Evolutionary conservation across 192 early-diverging fungal species (phyloP), one percentile per base, ranked within the genome.

Genomic region (Dissophora ornata): DNA sequence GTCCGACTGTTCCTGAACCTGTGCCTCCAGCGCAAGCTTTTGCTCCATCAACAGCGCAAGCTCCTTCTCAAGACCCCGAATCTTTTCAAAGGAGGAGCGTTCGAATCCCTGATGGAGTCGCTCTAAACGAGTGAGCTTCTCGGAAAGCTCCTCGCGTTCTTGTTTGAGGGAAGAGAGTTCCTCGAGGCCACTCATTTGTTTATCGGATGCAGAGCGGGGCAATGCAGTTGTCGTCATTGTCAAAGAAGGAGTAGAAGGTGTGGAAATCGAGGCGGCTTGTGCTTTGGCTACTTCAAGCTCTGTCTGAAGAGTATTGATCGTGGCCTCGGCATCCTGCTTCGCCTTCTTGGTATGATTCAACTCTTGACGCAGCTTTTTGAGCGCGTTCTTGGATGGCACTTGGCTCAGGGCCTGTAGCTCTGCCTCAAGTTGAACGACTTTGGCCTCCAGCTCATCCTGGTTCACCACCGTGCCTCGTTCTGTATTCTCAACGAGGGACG

Each of bases 1-100:
- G 25, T 66, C 71, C 3, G 71, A 75, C 16, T 75, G 62, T 30
- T 75, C 71, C 36, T 75, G 71, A 10, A 75, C 71, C 44, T 75
- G 71, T 7, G 63, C 71, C 34, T 75, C 71, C 1, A 75, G 44
- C 5, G 49, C 62, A 1, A 33, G 30, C 28, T 66, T 75, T 55
- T 75, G 71, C 32, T 75, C 16, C 4, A 75, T 19, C 22, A 75
- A 50, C n/a, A 75, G 30, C 8, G 40, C 22, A 18, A 75, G 62
- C 19, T 75, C 71, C 6, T 75, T 28, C 22, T 75, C 71, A 5
- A 55, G 29, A 11, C 49, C 57, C 25, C 48, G 47, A 4, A 75
- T 63, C 42, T 42, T 58, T 38, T 75, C 71, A 12, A 48, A 65
- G 2, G 63, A 75, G 16, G 62, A 64, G 11, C 50, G 62, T 33